Conservation (phyloP, 2,329 filamentous ascomycete species). For the Sclerotinia borealis region DNA sequence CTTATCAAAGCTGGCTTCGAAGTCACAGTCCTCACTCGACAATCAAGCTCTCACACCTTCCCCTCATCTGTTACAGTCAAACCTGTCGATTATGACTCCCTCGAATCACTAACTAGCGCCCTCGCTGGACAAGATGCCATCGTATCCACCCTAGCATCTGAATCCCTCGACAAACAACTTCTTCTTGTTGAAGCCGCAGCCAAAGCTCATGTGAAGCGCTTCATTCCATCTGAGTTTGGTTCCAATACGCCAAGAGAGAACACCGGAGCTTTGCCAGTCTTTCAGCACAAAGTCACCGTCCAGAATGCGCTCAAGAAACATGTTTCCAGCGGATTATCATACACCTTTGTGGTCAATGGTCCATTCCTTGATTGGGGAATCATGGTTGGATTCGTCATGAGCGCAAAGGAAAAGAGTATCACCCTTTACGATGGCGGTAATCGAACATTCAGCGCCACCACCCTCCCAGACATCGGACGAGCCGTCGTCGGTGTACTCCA, state of each 20-base stretch:
- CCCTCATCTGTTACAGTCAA: slow-evolving; percentile 20
- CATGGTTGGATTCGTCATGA: neutral
- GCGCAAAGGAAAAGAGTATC: slow-evolving; percentile 19
- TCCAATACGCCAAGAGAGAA: slow-evolving; percentile 27
- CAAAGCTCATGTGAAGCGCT: slow-evolving; percentile 52
- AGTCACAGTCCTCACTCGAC: slow-evolving; percentile 37
- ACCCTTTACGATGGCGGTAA: slow-evolving; percentile 47
- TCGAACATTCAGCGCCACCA: slow-evolving; percentile 22
- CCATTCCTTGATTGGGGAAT: slow-evolving; percentile 7
- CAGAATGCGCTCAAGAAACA: slow-evolving; percentile 19
- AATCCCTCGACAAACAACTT: slow-evolving; percentile 21
- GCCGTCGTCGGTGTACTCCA: slow-evolving; percentile 34
- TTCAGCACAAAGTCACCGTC: slow-evolving; percentile 16
- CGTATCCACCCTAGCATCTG: slow-evolving; percentile 19
- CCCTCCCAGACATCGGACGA: slow-evolving; percentile 32
- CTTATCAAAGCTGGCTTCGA: slow-evolving; percentile 21
- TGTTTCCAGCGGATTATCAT: neutral
- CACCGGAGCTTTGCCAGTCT: slow-evolving; percentile 15
- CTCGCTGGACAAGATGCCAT: slow-evolving; percentile 24
- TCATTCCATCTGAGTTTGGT: slow-evolving; percentile 53
- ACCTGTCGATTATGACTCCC: slow-evolving; percentile 13
- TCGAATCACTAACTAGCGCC: slow-evolving; percentile 26
- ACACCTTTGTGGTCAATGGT: slow-evolving; percentile 3
- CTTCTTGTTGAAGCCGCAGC: slow-evolving; percentile 52
- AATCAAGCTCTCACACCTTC: slow-evolving; percentile 25